A percentile compares a stretch with the other conserved stretches of the same genome.
Conservation (phyloP, 2,329 filamentous ascomycete species). For the Fusarium tanahbumbuense region DNA sequence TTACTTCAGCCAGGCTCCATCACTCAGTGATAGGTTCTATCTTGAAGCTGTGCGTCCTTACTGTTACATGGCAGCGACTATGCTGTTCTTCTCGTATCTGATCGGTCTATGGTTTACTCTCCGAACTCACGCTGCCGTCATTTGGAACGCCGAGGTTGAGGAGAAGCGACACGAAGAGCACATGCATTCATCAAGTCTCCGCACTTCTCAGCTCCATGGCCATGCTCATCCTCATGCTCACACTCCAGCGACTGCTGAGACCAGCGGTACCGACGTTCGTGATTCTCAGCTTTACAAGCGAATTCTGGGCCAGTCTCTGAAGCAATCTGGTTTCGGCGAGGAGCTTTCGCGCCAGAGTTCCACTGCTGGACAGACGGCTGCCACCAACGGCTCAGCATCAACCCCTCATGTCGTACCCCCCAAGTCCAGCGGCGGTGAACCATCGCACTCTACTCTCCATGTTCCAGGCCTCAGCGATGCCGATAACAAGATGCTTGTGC, state of each 20-base stretch:
- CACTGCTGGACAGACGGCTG: constrained; percentile 47
- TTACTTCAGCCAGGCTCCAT: constrained; percentile 90
- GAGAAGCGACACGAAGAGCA: constrained; percentile 76
- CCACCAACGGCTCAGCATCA: constrained; percentile 58
- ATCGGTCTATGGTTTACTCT: constrained; percentile 97
- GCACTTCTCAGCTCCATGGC: constrained; percentile 51
- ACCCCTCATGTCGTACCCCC: constrained; percentile 83
- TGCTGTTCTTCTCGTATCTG: constrained; percentile 92
- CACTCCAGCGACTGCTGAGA: constrained; percentile 55
- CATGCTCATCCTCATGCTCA: constrained; percentile 51
- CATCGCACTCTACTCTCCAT: constrained; percentile 58
- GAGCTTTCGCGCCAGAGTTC: constrained; percentile 57
- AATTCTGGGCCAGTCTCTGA: constrained; percentile 89
- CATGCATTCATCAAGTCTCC: constrained; percentile 49
- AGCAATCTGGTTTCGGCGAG: constrained; percentile 79
- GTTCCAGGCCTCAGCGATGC: constrained; percentile 81
- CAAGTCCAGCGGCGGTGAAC: constrained; percentile 63
- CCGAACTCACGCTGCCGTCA: constrained; percentile 93
- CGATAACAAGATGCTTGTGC: constrained; percentile 83
- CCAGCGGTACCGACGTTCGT: constrained; percentile 75
- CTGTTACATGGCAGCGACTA: constrained; percentile 85
- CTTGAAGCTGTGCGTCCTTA: constrained; percentile 91
- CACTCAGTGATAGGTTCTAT: constrained; percentile 89
- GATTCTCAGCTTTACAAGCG: constrained; percentile 93
- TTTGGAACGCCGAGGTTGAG: constrained; percentile 89